phyloP scores from a whole-genome alignment of 345 rosid species.

The Acer campestre region DNA sequence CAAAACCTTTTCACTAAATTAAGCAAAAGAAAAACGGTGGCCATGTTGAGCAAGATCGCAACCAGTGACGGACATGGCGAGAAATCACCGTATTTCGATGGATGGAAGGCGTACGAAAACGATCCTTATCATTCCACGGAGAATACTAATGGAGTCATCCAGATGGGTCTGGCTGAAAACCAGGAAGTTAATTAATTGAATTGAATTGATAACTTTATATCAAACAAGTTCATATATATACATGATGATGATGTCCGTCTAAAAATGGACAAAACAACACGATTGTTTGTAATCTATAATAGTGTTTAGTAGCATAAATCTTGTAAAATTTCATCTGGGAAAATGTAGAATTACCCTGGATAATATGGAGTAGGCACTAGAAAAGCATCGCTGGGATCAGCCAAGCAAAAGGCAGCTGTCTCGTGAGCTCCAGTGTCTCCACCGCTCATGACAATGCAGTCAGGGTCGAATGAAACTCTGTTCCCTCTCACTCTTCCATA shows the following conservation, averaged over 20 bases:
- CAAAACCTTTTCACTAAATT: neutral
- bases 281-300: neutral
- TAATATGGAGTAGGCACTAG: constrained; percentile 96
- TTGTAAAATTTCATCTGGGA: neutral
- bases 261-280: neutral
- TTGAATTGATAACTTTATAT: no score
- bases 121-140: constrained; percentile 67
- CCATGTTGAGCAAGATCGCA: constrained; percentile 49
- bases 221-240: no score
- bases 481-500: constrained; percentile 80
- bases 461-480: constrained; percentile 65
- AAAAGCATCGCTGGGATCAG: constrained; percentile 86
- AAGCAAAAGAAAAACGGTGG: constrained; percentile 24
- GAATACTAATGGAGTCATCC: constrained; percentile 83
- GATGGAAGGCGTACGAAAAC: constrained; percentile 84
- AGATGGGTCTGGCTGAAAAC: constrained; percentile 98
- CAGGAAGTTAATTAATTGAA: constrained; percentile 41
- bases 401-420: constrained; percentile 78
- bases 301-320: neutral
- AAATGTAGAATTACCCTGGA: constrained; percentile 73
- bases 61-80: constrained; percentile 76
- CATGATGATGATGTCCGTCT: no score
- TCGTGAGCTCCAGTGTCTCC: constrained; percentile 99
- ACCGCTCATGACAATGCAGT: constrained; percentile 92
- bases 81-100: constrained; percentile 73